phyloP scores from a whole-genome alignment of 2,329 filamentous ascomycete species.

The Davidsoniella australis region DNA sequence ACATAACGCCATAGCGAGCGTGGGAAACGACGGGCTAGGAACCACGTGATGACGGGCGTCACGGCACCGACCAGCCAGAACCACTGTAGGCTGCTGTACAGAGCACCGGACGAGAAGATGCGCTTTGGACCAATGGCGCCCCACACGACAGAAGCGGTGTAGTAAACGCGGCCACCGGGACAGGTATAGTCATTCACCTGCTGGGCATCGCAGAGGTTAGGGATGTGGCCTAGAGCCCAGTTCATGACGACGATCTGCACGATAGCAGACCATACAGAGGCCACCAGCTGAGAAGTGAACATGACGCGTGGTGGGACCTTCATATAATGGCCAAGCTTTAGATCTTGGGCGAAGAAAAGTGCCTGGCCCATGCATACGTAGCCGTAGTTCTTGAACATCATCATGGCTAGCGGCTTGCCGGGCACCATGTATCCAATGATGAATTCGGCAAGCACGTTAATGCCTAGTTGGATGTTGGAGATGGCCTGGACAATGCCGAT shows the following conservation, averaged over 20 bases:
- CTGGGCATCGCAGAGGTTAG: slow-evolving; percentile 37
- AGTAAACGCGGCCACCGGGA: slow-evolving; percentile 38
- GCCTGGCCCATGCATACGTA: slow-evolving; percentile 52
- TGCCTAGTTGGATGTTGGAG: slow-evolving; percentile 44
- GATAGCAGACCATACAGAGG: slow-evolving; percentile 43
- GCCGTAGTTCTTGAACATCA: slow-evolving; percentile 63
- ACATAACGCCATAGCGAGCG: slow-evolving; percentile 46
- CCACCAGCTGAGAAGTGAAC: slow-evolving; percentile 42
- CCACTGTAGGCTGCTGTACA: slow-evolving; percentile 49
- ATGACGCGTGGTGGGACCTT: slow-evolving; percentile 43
- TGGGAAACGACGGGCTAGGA: slow-evolving; percentile 43
- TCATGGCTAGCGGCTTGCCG: slow-evolving; percentile 53
- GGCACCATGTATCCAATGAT: slow-evolving; percentile 59
- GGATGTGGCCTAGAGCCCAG: slow-evolving; percentile 45
- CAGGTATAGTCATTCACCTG: slow-evolving; percentile 41
- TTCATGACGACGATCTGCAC: slow-evolving; percentile 49
- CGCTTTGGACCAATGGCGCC: slow-evolving; percentile 54
- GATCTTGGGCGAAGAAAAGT: slow-evolving; percentile 45
- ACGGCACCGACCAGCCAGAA: slow-evolving; percentile 54
- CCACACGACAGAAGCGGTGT: slow-evolving; percentile 56
- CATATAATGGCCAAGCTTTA: slow-evolving; percentile 56
- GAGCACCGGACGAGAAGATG: slow-evolving; percentile 46
- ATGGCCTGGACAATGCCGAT: slow-evolving; percentile 45
- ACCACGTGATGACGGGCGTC: slow-evolving; percentile 46
- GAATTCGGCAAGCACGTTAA: slow-evolving; percentile 59